Base-by-base conservation (phyloP, 768 basidiomycete species). In the Gymnopilus junonius region DNA sequence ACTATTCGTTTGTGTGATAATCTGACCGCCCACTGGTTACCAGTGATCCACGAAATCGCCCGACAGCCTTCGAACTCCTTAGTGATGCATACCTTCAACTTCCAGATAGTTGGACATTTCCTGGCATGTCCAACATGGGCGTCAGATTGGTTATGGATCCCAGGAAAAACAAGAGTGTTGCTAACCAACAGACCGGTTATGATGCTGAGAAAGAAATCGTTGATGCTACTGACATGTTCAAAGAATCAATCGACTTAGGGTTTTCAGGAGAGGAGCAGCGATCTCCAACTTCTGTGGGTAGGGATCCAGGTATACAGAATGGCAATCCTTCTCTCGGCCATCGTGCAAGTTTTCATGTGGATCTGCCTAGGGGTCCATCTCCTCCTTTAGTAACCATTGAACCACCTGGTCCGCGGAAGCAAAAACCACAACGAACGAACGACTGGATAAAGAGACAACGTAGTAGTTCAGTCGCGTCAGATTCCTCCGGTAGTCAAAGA, bases 11-110 rank as follows among this genome's bases (percentile, higher is more conserved):
- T 8, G 8, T 29, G 8, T 15, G 15, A 45, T 40, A 46, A 31
- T 58, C 25, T 58, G 35, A 25, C 14, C 2, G 1, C 21, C 14
- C 55, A 48, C 32, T 61, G 50, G 50, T 59, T 50, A 63, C 17
- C 60, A 92, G 90, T 59, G 82, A 93, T 69, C 92, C 94, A 12
- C 79, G 83, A 37, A 79, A 87, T 57, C 87, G 94, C 48, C 88
- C 93, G 10, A 83, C 79, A 7, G 91, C 93, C 10, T 79, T 79
- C 17, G 82, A 88, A 59, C 80, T 95, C 55, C 83, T 85, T 56
- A 71, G 77, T 46, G 91, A 94, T 74, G 81, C 82, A 12, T 94
- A 90, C 74, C 80, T 92, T 46, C 70, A 69, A 63, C 79, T 88
- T 34, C 82, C 87, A 48, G 75, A 73, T 20, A 81, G 79, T 61